Evolutionary conservation across 495 filamentous ascomycete genomes (phyloP).

Genomic region (Podospora tetraspora): DNA sequence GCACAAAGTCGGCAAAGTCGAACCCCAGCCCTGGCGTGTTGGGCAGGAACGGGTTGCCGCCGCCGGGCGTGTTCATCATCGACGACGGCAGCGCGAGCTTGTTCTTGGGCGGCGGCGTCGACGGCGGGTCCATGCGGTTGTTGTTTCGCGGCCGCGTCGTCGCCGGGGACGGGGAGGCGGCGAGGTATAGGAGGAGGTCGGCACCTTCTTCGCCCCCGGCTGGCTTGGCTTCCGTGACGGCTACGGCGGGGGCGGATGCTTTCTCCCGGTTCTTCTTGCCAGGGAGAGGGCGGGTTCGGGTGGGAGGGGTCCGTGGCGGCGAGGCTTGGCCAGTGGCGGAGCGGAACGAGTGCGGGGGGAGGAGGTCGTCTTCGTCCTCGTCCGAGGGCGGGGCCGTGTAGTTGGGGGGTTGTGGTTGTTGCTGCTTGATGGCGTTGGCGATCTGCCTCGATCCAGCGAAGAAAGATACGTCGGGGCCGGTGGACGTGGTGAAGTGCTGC

Average conservation of each 20-base stretch:
- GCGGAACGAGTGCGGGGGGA: conserved; percentile 72
- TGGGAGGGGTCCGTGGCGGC: conserved; percentile 77
- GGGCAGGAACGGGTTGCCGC: conserved; percentile 51
- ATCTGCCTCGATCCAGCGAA: conserved; percentile 54
- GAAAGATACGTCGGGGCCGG: conserved; percentile 62
- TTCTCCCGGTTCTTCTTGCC: conserved; percentile 26
- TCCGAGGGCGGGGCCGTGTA: conserved; percentile 59
- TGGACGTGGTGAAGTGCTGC: conserved; percentile 56
- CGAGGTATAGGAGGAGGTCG: conserved; percentile 85
- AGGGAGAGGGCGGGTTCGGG: conserved; percentile 48
- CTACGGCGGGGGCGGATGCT: conserved; percentile 3
- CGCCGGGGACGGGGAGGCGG: conserved; percentile 85
- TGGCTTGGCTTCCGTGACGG: conserved; percentile 32
- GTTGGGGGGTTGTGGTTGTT: conserved; percentile 35
- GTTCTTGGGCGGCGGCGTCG: conserved; percentile 79
- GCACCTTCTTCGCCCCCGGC: conserved; percentile 71
- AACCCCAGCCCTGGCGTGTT: conserved; percentile 63
- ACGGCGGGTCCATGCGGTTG: conserved; percentile 61
- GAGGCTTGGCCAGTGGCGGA: conserved; percentile 55
- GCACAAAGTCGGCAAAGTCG: conserved; percentile 95
- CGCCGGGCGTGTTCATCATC: conserved; percentile 82
- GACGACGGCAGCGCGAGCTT: conserved; percentile 71
- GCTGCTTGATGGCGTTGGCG: conserved; percentile 57
- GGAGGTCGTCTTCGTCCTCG: conserved; percentile 66
- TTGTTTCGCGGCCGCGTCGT: conserved; percentile 33